Evolutionary conservation across 2,329 filamentous ascomycete species (phyloP).

Genomic region (Fusarium domesticum): DNA sequence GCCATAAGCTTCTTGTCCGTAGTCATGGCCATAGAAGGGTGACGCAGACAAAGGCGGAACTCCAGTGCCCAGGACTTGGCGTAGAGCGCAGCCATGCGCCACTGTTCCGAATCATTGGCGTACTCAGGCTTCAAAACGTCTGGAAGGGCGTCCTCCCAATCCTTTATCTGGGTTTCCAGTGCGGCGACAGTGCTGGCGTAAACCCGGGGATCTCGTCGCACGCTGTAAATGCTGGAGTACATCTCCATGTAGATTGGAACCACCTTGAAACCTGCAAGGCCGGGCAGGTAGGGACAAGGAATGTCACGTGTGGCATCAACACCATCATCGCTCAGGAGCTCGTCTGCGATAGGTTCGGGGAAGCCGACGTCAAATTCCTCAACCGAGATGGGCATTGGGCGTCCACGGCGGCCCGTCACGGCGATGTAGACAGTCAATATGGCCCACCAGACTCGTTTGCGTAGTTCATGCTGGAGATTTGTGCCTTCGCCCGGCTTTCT

Average conservation of each 20-base stretch:
- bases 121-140: constrained; percentile 52
- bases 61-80: constrained; percentile 54
- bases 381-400: constrained; percentile 69
- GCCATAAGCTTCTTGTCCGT: constrained; percentile 54
- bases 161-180: constrained; percentile 62
- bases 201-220: constrained; percentile 57
- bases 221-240: constrained; percentile 72
- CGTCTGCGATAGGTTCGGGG: constrained; percentile 68
- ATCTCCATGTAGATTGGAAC: constrained; percentile 68
- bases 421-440: constrained; percentile 64
- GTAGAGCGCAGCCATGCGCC: constrained; percentile 53
- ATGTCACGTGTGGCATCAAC: constrained; percentile 52
- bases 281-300: constrained; percentile 67
- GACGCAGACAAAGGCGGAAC: constrained; percentile 57
- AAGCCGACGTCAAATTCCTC: constrained; percentile 79
- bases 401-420: constrained; percentile 72
- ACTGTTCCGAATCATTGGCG: constrained; percentile 38
- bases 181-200: constrained; percentile 63
- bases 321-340: constrained; percentile 62
- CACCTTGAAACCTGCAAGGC: constrained; percentile 63
- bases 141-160: constrained; percentile 64
- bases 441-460: constrained; percentile 76
- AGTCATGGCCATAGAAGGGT: constrained; percentile 58
- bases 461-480: constrained; percentile 67
- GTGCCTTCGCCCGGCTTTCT: constrained; percentile 47